Evolutionary conservation across 179 eudicot species (phyloP), one percentile per base, ranked within the genome.

Genomic region (Amaranthus tricolor): DNA sequence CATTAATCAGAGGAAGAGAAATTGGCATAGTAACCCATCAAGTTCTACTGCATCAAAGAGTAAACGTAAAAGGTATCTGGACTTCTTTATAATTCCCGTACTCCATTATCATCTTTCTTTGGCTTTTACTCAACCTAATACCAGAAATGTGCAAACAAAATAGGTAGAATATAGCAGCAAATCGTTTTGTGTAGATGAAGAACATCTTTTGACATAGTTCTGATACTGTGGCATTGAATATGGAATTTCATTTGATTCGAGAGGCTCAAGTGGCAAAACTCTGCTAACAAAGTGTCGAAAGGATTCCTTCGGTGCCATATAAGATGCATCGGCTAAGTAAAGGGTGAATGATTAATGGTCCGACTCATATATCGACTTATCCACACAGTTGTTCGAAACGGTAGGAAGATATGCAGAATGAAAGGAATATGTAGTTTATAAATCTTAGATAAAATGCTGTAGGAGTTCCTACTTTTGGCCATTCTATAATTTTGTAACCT

Each of bases 1-100:
- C 80, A 91, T 91, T 72, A 91, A 91, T 69, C 97, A 91, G 79
- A 85, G 97, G 72, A 91, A 92, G 84, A 84, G 97, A 76, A 92
- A 92, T 73, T 90, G 95, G 97, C 97, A 92, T 78, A 87, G 90
- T 72, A 90, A 85, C 71, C 89, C 94, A 59, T 89, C 97, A 52
- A 78, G 89, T 75, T 91, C 97, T 48, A 88, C 83, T 60, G 79
- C 81, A 79, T 24, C 82, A 71, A 91, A 89, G 85, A 88, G 88
- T 80, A 91, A 89, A 71, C 93, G 92, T 82, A 91, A 91, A 80
- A 86, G 92, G 94, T 88, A 84, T 4, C 50, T 47, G 0, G 31
- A 44, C 15, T 31, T 53, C 9, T 16, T 51, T 17, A 48, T 67
- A 52, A 45, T 12, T 56, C 54, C 17, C 54, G 24, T 73, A 8